Base-by-base conservation (phyloP, 768 basidiomycete genomes). In the Amanita rubescens region DNA sequence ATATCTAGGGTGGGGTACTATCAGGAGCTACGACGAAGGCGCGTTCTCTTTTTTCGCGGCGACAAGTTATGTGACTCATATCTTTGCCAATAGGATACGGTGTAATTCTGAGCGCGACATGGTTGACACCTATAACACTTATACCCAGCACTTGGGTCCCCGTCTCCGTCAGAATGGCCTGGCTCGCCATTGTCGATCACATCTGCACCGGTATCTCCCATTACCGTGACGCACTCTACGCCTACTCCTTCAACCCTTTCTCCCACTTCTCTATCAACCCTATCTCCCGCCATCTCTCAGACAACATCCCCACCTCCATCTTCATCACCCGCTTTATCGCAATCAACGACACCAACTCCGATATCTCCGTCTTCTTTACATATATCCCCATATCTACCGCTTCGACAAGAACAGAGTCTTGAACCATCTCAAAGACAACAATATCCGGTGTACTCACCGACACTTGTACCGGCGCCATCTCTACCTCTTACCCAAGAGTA, bases 31-130 rank as follows among this genome's bases (percentile, higher is more conserved):
- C 60, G 87, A 91, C 67, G 73, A 77, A 63, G 87, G 87, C 79
- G 54, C 15, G 72, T 64, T 33, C 27, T 12, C n/a, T 52, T 53
- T 57, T 30, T 17, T 11, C 14, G 50, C 42, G 3, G 3, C 34
- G 14, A 20, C 17, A 12, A 51, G 9, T 5, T 51, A 6, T 22
- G 34, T 43, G 34, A 20, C 50, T n/a, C 27, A 1, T 17, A 45
- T 34, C 17, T 17, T 33, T 59, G 2, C 19, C 52, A 30, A 30
- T 8, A 86, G 88, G 89, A 1, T 70, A 79, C 53, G 90, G 90
- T 6, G 83, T 91, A 9, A 83, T 83, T 38, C 70, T 93, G 27
- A 87, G 81, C 6, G 89, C 90, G 8, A 88, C 88, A 1, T 91
- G 90, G 90, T 65, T 90, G 11, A 69, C 90, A 3, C 87, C 90